Conservation (phyloP, 2,329 filamentous ascomycete species). For the Ceratocystis harringtonii region DNA sequence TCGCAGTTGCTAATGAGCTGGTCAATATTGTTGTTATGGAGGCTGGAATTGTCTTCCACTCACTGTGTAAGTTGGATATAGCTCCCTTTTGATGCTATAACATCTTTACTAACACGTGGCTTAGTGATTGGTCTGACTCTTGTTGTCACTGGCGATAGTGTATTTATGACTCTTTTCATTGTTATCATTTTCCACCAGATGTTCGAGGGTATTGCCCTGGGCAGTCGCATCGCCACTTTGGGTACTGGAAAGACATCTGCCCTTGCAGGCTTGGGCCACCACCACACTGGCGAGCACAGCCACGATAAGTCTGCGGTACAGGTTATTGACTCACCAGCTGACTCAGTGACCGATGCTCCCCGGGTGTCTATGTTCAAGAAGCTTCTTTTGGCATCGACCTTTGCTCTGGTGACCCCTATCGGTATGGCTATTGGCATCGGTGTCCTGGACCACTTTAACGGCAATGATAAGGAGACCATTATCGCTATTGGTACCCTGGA, state of each 20-base stretch:
- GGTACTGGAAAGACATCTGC: slow-evolving; percentile 22
- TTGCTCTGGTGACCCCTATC: slow-evolving; percentile 57
- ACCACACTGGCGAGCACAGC: slow-evolving; percentile 16
- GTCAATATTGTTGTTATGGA: slow-evolving; percentile 56
- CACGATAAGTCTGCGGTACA: background rate
- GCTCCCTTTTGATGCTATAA: slow-evolving; percentile 1
- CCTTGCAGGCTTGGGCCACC: slow-evolving; percentile 19
- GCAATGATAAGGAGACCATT: slow-evolving; percentile 52
- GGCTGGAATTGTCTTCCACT: slow-evolving; percentile 61
- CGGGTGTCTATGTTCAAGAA: slow-evolving; percentile 35
- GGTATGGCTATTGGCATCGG: slow-evolving; percentile 72
- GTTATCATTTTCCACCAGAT: slow-evolving; percentile 68
- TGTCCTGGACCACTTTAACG: slow-evolving; percentile 55
- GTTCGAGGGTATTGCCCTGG: slow-evolving; percentile 63
- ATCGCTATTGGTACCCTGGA: slow-evolving; percentile 60
- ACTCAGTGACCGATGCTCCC: slow-evolving; percentile 15
- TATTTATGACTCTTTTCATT: slow-evolving; percentile 42
- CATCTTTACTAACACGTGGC: background rate
- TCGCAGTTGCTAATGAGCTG: slow-evolving; percentile 30
- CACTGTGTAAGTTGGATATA: slow-evolving; percentile 36
- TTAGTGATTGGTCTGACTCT: slow-evolving; percentile 48
- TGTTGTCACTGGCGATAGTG: slow-evolving; percentile 42
- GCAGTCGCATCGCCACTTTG: slow-evolving; percentile 52
- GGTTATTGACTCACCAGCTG: background rate
- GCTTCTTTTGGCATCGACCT: slow-evolving; percentile 45